phyloP scores from a whole-genome alignment of 768 basidiomycete species.

The Tylopilus felleus region DNA sequence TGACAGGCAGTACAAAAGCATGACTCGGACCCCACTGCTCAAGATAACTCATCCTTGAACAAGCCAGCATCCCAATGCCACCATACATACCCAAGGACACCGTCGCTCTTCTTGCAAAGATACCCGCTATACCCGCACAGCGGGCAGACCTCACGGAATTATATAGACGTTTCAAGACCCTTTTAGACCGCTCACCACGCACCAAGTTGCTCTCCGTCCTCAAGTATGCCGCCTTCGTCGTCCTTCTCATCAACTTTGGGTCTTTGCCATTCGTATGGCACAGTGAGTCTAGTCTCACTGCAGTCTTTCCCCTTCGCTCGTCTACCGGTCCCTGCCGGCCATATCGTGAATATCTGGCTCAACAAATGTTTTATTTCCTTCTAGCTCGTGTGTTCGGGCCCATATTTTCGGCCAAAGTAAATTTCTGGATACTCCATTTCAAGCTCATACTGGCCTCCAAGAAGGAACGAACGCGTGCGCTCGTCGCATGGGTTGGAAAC shows the following conservation, averaged over 20 bases:
- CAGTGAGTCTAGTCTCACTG: conserved; percentile 41
- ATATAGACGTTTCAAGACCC: conserved; percentile 1
- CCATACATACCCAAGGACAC: conserved; percentile 3
- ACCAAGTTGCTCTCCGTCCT: conserved; percentile 10
- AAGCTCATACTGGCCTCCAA: conserved; percentile 39
- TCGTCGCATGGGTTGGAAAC: conserved; percentile 44
- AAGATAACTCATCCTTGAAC: no score
- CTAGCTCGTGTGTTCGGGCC: conserved; percentile 55
- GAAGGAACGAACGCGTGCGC: conserved; percentile 29
- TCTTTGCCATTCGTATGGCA: conserved; percentile 71
- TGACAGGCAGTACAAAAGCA: background rate
- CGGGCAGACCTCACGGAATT: background rate
- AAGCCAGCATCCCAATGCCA: conserved; percentile 12
- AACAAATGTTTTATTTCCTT: background rate
- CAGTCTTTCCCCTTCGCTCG: background rate
- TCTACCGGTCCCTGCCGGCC: background rate
- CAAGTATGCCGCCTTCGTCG: conserved; percentile 25
- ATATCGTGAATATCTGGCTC: background rate
- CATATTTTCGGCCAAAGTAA: conserved; percentile 35
- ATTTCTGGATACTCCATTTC: conserved; percentile 32
- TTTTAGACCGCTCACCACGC: conserved; percentile 5
- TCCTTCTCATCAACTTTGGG: conserved; percentile 57
- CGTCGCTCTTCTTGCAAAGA: conserved; percentile 9
- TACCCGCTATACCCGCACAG: conserved; percentile 10
- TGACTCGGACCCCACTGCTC: no score